Base-by-base conservation (phyloP, 305 asterid species). In the Andrographis paniculata region DNA sequence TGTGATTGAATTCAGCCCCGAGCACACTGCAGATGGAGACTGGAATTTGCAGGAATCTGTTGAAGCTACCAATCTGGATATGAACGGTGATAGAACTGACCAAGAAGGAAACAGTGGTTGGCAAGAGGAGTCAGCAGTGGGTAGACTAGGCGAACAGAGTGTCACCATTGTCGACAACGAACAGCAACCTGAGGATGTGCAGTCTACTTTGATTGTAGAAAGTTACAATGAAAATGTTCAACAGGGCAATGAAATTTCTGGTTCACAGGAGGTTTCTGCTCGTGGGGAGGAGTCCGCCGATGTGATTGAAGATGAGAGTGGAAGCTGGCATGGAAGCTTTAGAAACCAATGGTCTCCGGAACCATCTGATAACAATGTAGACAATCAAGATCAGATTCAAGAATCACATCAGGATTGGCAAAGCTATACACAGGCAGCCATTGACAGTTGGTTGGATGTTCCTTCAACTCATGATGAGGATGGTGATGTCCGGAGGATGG, bases 401-500 rank as follows among this genome's bases (percentile, higher is more conserved):
- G 92, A 75, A 65, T 50, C 76, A 15, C 72, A 54, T 18, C 79
- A 71, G 40, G 79, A 65, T 31, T 84, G 87, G 91, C 79, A 70
- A n/a, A 71, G 62, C 46, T 67, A 75, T 24, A 79, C 73, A 36
- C 77, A 78, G 45, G 94, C 77, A 59, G 82, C 76, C 60, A 63
- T 70, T 40, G 86, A 78, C 59, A 76, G 79, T 49, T 79, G 87
- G 92, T 65, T 79, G 40, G 81, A 77, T 61, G 59, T 54, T 18
- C 91, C 88, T 65, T 72, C 87, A 18, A 74, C 66, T 42, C 72
- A 73, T 1, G 83, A 67, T 50, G 88, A 88, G 67, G 88, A 85
- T 69, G 93, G 79, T 43, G 76, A 73, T 71, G 79, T 43, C 50
- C 72, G 63, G 43, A 76, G 57, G 54, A 64, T 65, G 42, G 98